These are phyloP conservation scores for Cyclotella cryptica DNA, from an alignment of 108 stramenopile species.

Conservation along the genomic window DNA sequence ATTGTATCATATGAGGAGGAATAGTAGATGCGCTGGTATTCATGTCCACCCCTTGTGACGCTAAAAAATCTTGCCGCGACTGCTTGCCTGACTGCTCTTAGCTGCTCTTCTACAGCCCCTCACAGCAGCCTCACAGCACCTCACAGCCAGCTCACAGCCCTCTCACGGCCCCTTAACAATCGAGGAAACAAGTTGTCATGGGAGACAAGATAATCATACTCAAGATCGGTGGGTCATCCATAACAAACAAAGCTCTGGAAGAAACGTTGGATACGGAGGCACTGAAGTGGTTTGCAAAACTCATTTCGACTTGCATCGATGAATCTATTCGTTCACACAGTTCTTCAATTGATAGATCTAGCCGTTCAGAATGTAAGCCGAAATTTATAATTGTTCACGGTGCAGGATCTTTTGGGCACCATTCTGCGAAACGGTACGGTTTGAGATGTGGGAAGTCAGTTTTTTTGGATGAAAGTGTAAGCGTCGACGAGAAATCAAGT, in stretches of 20 bases:
- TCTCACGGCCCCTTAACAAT: too few species aligned
- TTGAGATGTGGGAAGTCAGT: conserved; percentile 56
- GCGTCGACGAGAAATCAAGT: not conserved
- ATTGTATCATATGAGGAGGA: too few species aligned
- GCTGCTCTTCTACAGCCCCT: too few species aligned
- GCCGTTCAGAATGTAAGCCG: conserved; percentile 16
- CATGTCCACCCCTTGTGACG: too few species aligned
- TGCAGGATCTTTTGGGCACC: conserved; percentile 87
- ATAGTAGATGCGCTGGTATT: too few species aligned
- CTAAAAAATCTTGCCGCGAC: too few species aligned
- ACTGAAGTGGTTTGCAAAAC: conserved; percentile 68
- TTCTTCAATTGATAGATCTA: not conserved
- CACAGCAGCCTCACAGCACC: too few species aligned
- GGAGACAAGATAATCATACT: conserved; percentile 56
- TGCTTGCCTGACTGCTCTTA: too few species aligned
- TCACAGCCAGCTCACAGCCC: too few species aligned
- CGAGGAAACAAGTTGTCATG: too few species aligned
- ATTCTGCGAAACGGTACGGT: conserved; percentile 73
- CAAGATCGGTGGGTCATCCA: conserved; percentile 85
- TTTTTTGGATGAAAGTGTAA: conserved; percentile 30
- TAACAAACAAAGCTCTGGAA: conserved; percentile 70
- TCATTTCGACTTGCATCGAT: conserved; percentile 45
- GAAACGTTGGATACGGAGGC: conserved; percentile 62
- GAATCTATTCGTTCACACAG: not conserved
- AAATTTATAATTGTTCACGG: conserved; percentile 75